Percentiles rank a stretch among this genome's conserved stretches.
These are phyloP conservation scores for Volutella citrinella DNA, from an alignment of 2,329 filamentous ascomycete species.

Conservation along the genomic window DNA sequence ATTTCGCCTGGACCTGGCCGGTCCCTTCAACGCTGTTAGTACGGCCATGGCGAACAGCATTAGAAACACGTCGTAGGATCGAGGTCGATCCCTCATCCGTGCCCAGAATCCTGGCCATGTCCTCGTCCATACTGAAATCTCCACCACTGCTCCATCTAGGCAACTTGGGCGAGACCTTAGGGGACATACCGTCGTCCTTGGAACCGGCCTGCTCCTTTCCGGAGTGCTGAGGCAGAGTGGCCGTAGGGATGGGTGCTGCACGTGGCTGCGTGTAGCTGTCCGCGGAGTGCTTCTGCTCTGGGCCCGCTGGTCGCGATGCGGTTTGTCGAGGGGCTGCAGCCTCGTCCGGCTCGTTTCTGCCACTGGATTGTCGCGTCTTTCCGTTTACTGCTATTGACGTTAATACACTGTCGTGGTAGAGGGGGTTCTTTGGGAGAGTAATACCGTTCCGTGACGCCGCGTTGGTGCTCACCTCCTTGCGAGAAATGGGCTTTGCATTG, in stretches of 20 bases:
- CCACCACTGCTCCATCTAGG: slow-evolving; percentile 75
- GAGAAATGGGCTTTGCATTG: slow-evolving; percentile 49
- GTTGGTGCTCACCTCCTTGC: slow-evolving; percentile 59
- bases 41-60: slow-evolving; percentile 88
- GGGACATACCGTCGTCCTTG: slow-evolving; percentile 37
- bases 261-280: slow-evolving; percentile 59
- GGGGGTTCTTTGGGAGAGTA: slow-evolving; percentile 12
- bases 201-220: slow-evolving; percentile 49
- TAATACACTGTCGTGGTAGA: slow-evolving; percentile 6
- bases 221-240: slow-evolving; percentile 28
- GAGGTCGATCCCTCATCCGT: slow-evolving; percentile 75
- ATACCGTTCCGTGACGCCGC: slow-evolving; percentile 41
- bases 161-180: slow-evolving; percentile 62
- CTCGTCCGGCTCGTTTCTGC: slow-evolving; percentile 21
- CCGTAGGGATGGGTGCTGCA: slow-evolving; percentile 49
- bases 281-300: slow-evolving; percentile 27
- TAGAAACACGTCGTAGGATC: slow-evolving; percentile 84
- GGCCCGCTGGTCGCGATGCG: slow-evolving; percentile 17
- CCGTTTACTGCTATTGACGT: slow-evolving; percentile 24
- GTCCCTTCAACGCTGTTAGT: slow-evolving; percentile 72
- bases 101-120: slow-evolving; percentile 84
- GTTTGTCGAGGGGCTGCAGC: slow-evolving; percentile 20
- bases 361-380: slow-evolving; percentile 19
- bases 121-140: slow-evolving; percentile 93
- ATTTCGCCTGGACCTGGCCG: slow-evolving; percentile 39